These are phyloP conservation scores for Skeletonema costatum DNA, from an alignment of 108 stramenopile genomes.

Conservation along the genomic window DNA sequence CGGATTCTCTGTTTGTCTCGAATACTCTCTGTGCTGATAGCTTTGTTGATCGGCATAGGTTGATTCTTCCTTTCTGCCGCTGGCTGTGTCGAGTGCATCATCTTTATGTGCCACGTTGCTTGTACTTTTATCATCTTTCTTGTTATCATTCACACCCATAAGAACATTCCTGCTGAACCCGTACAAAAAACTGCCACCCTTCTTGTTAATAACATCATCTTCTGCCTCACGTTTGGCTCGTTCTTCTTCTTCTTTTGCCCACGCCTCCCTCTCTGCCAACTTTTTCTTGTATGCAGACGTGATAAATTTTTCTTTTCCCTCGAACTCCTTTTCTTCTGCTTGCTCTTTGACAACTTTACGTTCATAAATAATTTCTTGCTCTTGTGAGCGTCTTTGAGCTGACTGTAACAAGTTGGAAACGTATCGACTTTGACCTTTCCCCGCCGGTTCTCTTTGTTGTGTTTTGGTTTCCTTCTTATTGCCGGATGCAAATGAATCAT, in stretches of 20 bases:
- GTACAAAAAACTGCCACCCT: slow-evolving; percentile 66
- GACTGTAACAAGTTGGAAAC: slow-evolving; percentile 63
- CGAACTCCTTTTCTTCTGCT: slow-evolving; percentile 59
- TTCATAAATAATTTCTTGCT: slow-evolving; percentile 73
- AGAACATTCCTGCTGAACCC: slow-evolving; percentile 59
- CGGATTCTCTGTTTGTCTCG: neutral
- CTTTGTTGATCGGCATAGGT: neutral
- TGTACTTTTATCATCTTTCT: neutral
- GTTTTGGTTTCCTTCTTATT: neutral
- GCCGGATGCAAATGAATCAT: slow-evolving; percentile 52
- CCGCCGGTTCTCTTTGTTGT: slow-evolving; percentile 1
- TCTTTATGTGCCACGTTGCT: neutral
- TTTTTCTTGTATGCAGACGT: slow-evolving; percentile 73
- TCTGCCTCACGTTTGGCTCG: slow-evolving; percentile 55
- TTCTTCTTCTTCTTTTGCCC: slow-evolving; percentile 65
- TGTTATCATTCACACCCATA: slow-evolving; percentile 4
- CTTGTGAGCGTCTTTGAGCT: slow-evolving; percentile 57
- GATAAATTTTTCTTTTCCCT: slow-evolving; percentile 82
- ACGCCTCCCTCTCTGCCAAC: slow-evolving; percentile 74
- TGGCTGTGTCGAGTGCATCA: neutral
- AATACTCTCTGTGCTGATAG: neutral
- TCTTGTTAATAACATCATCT: slow-evolving; percentile 64
- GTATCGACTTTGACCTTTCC: slow-evolving; percentile 59
- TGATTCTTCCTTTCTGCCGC: neutral
- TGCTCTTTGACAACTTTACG: slow-evolving; percentile 69